phyloP scores from a whole-genome alignment of 306 rosid genomes.

The Gleditsia sinensis region DNA sequence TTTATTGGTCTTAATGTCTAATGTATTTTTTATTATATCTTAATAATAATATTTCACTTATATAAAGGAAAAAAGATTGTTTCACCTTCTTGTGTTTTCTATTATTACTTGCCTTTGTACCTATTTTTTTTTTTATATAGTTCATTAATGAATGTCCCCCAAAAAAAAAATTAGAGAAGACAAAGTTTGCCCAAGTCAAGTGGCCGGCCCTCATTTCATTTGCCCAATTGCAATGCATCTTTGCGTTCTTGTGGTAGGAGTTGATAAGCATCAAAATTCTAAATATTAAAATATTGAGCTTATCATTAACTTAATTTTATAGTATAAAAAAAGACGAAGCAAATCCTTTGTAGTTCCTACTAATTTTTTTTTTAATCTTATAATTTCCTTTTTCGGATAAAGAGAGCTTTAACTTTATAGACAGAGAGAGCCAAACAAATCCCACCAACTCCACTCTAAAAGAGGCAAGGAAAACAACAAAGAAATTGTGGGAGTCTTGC shows the following conservation, averaged over 20 bases:
- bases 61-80: too few species aligned
- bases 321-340: not conserved
- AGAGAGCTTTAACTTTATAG: slow-evolving; percentile 7
- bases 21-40: too few species aligned
- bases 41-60: too few species aligned
- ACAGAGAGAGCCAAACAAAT: not conserved
- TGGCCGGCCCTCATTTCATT: not conserved
- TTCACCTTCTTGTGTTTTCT: too few species aligned
- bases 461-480: not conserved
- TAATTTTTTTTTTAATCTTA: not conserved
- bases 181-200: too few species aligned
- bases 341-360: not conserved
- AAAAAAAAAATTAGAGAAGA: too few species aligned
- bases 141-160: too few species aligned
- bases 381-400: not conserved
- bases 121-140: too few species aligned
- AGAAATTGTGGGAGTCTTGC: slow-evolving; percentile 3
- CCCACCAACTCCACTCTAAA: not conserved
- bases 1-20: too few species aligned
- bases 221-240: not conserved
- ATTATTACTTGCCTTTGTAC: too few species aligned
- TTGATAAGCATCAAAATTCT: not conserved
- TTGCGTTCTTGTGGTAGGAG: not conserved
- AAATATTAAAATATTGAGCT: not conserved
- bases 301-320: not conserved